Evolutionary conservation across 2,329 filamentous ascomycete species (phyloP).

Genomic region (Aspergillus amoenus): DNA sequence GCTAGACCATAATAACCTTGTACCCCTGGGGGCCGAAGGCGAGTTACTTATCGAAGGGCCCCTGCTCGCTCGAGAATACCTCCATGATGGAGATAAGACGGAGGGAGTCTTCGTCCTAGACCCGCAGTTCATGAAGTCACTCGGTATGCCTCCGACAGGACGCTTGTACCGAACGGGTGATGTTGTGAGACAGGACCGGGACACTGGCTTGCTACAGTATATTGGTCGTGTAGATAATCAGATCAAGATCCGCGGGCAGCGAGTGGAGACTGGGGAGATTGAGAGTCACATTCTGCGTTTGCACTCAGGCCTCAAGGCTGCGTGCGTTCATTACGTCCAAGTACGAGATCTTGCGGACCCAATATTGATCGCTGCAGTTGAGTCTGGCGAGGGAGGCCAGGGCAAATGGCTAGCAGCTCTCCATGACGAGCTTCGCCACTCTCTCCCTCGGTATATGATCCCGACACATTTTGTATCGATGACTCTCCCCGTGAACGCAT

Average conservation of each 20-base stretch:
- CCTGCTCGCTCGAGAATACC: constrained; percentile 58
- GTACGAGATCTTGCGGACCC: too few species aligned
- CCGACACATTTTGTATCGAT: too few species aligned
- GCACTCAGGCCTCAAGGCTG: too few species aligned
- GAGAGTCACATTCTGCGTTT: not conserved
- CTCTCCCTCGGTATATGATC: too few species aligned
- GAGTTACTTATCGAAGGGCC: constrained; percentile 35
- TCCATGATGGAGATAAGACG: constrained; percentile 44
- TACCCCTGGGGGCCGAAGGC: constrained; percentile 51
- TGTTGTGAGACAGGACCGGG: not conserved
- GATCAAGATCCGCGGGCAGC: not conserved
- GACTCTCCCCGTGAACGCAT: too few species aligned
- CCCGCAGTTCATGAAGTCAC: not conserved
- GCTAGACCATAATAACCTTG: constrained; percentile 44
- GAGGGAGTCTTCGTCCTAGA: not conserved
- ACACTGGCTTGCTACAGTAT: not conserved
- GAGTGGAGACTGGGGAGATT: not conserved
- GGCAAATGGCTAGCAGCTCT: too few species aligned
- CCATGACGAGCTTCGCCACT: too few species aligned
- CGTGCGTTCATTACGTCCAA: too few species aligned
- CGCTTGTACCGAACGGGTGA: not conserved
- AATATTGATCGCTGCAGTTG: too few species aligned
- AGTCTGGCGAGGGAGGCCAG: too few species aligned
- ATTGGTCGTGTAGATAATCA: not conserved
- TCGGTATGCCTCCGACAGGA: not conserved